Base-by-base conservation (phyloP, 768 basidiomycete genomes). In the Phaffia australis region DNA sequence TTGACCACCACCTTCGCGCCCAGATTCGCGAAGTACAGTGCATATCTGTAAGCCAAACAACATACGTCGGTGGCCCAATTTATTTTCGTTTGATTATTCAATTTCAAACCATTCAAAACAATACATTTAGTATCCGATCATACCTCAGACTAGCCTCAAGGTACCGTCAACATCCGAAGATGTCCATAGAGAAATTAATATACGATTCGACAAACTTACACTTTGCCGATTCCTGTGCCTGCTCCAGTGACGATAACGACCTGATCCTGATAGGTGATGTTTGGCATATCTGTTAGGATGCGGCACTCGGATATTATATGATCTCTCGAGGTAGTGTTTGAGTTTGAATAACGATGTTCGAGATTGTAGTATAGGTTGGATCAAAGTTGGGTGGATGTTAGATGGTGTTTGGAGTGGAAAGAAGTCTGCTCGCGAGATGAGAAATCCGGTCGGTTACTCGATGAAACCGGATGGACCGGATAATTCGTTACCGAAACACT, bases 1-100 rank as follows among this genome's bases (percentile, higher is more conserved):
- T 97, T 98, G 52, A 98, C 89, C 67, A 98, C 89, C 62, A 98
- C 84, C 70, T 88, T 89, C 11, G 94, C 93, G 7, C 93, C 94
- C 60, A 90, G 82, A 14, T 88, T 83, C n/a, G 91, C 93, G 75
- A 90, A 97, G 70, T 93, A 80, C 59, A 89, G 79, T 1, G 92
- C 88, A 78, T 98, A 94, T 9, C 93, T 91, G 74, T 0, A 54
- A 61, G 15, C 54, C 48, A 27, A 21, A 19, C 9, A 25, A 51
- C 30, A 50, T 35, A 51, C 50, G 50, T 58, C 30, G 65, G 47
- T 51, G 42, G 11, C 32, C 58, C 15, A 55, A 32, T 14, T n/a
- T 11, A 21, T 6, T 1, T 23, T 64, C 30, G 27, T 27, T n/a
- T 18, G 25, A 35, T 51, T 63, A 35, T 8, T 30, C 5, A 1